Conservation (phyloP, 108 stramenopile species). For the Ochromonas danica region DNA sequence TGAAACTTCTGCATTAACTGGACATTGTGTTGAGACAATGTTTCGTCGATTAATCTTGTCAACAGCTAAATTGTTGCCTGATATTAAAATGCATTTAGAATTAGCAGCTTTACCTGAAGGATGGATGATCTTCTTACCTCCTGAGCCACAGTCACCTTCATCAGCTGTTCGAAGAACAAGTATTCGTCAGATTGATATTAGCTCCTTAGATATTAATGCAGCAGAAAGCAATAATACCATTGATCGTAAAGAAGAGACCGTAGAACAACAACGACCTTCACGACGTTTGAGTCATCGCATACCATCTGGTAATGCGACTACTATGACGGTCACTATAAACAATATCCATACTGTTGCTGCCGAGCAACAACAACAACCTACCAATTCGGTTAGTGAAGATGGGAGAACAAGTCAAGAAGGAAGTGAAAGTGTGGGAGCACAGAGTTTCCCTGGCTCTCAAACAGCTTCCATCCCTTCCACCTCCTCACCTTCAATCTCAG, state of each 20-base stretch:
- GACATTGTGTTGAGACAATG: neutral
- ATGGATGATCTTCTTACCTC: neutral
- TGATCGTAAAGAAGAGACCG: neutral
- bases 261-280: no score
- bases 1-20: constrained; percentile 34
- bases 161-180: neutral
- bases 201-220: neutral
- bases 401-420: neutral
- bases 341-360: neutral
- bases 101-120: constrained; percentile 10
- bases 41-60: constrained; percentile 6
- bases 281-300: no score
- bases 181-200: neutral
- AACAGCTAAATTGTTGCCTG: constrained; percentile 15
- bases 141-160: neutral
- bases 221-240: neutral
- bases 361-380: neutral
- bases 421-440: neutral
- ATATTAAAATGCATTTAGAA: constrained; percentile 19
- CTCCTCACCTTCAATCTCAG: neutral
- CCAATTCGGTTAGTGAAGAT: neutral
- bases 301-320: neutral
- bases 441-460: neutral
- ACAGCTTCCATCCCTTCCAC: neutral
- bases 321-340: neutral